Evolutionary conservation across 164 flowering plant genomes (phyloP).

Genomic region (Macadamia tetraphylla): DNA sequence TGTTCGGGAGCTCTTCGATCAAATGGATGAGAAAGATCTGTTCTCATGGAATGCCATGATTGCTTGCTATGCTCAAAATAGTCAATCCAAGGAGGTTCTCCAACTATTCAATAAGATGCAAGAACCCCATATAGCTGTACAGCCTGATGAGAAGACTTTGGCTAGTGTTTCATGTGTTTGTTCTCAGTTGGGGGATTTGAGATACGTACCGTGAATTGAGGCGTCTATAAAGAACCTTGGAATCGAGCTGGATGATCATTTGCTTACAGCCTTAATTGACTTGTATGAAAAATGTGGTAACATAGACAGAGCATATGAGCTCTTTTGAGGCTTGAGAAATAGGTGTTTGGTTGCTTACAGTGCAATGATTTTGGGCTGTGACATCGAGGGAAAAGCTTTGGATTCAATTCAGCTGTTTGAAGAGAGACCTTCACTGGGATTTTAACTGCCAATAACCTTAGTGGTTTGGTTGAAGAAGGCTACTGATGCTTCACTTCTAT

Average conservation of each 20-base stretch:
- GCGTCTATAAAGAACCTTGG: slow-evolving; percentile 23
- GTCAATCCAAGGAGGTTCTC: slow-evolving; percentile 36
- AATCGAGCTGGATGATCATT: slow-evolving; percentile 37
- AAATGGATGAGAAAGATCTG: slow-evolving; percentile 19
- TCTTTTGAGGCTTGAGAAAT: slow-evolving; percentile 26
- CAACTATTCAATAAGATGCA: slow-evolving; percentile 30
- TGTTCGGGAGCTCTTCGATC: slow-evolving; percentile 26
- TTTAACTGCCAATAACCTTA: slow-evolving; percentile 40
- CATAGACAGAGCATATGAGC: slow-evolving; percentile 30
- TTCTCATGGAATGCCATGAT: slow-evolving; percentile 40
- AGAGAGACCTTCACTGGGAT: slow-evolving; percentile 38
- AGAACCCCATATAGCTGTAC: slow-evolving; percentile 11
- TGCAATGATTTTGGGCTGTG: slow-evolving; percentile 43
- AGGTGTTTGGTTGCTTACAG: slow-evolving; percentile 38
- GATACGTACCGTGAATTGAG: slow-evolving; percentile 26
- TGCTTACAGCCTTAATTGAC: slow-evolving; percentile 37
- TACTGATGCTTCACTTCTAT: slow-evolving; percentile 25
- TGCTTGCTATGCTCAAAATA: slow-evolving; percentile 39
- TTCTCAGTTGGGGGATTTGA: slow-evolving; percentile 37
- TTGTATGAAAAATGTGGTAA: slow-evolving; percentile 46
- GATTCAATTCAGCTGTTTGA: slow-evolving; percentile 35
- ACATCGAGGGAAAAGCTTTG: slow-evolving; percentile 31
- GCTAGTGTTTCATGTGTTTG: slow-evolving; percentile 36
- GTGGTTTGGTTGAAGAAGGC: slow-evolving; percentile 47
- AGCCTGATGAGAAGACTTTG: slow-evolving; percentile 36